Evolutionary conservation across 148 eudicot genomes (phyloP).

Genomic region (Linanthus parryae): DNA sequence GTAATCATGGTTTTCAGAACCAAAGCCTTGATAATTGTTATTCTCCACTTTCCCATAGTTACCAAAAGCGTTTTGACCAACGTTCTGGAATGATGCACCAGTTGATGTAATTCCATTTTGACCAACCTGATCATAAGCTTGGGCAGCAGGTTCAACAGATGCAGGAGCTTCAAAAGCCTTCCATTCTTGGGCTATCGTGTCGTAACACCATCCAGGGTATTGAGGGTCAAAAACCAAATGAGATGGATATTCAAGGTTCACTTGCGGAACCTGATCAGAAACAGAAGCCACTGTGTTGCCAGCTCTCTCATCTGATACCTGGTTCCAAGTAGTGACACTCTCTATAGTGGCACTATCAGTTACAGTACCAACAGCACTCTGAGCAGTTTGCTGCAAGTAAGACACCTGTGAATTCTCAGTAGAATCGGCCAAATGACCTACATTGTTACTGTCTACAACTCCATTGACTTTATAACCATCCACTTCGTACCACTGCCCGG

Average conservation of each 20-base stretch:
- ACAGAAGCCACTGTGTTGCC: conserved; percentile 18
- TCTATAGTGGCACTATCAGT: conserved; percentile 30
- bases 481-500: conserved; percentile 66
- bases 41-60: conserved; percentile 26
- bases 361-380: conserved; percentile 22
- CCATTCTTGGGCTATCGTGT: conserved; percentile 66
- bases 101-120: conserved; percentile 31
- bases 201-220: conserved; percentile 85
- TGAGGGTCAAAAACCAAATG: conserved; percentile 80
- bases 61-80: conserved; percentile 20
- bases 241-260: conserved; percentile 42
- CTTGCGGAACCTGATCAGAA: conserved; percentile 44
- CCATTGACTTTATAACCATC: conserved; percentile 33
- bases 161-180: conserved; percentile 46
- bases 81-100: conserved; percentile 18
- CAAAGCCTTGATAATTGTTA: conserved; percentile 22
- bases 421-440: conserved; percentile 17
- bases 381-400: conserved; percentile 43
- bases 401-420: conserved; percentile 25
- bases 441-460: conserved; percentile 7
- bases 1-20: conserved; percentile 22
- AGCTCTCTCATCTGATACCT: conserved; percentile 28
- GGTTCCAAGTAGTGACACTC: conserved; percentile 47
- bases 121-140: conserved; percentile 27
- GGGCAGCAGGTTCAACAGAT: too few species aligned